Evolutionary conservation across 1,284 basidiomycete genomes (phyloP), one percentile per base, ranked within the genome.

Genomic region (Gymnopus androsaceus): DNA sequence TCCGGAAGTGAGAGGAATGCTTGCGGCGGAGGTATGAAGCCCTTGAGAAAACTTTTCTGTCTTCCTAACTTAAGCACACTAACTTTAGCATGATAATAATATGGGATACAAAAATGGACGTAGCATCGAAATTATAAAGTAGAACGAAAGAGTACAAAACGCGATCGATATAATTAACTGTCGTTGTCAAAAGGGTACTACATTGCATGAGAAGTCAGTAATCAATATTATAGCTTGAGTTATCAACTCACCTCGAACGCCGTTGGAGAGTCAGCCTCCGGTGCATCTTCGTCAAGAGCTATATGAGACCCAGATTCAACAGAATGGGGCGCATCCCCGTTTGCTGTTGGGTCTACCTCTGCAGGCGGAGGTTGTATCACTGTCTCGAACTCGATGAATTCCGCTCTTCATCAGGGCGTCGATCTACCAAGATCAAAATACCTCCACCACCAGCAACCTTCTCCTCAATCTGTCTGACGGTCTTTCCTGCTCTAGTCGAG

Each of bases 381-480:
- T 19, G 78, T 81, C 62, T 84, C 83, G 63, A 84, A 78, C 64
- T 92, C 89, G 56, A 96, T 85, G 66, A 87, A 87, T 63, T 92
- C 88, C 4, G 79, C 82, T 54, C 78, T 57, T 89, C 84, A 11
- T 80, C 80, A 27, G 89, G 84, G 61, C 75, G 79, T 37, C 78
- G 77, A 69, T 95, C 93, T 33, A 79, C 73, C 50, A 96, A 72
- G 53, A 96, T 80, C 38, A 97, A 68, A 56, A 96, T 93, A 15
- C 92, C 94, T 40, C 92, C 92, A 17, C 91, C 92, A 45, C 87
- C 87, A 38, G 83, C 86, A 63, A 81, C 84, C 60, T 80, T 82
- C 64, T 88, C 84, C 23, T 83, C 56, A 4, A 47, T 36, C 5
- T 51, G 54, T n/a, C 53, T 47, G 11, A 38, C 23, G 3, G 17